A percentile compares a stretch with the other conserved stretches of the same genome.
These are phyloP conservation scores for Morella rubra DNA, from an alignment of 306 rosid genomes.

Conservation along the genomic window DNA sequence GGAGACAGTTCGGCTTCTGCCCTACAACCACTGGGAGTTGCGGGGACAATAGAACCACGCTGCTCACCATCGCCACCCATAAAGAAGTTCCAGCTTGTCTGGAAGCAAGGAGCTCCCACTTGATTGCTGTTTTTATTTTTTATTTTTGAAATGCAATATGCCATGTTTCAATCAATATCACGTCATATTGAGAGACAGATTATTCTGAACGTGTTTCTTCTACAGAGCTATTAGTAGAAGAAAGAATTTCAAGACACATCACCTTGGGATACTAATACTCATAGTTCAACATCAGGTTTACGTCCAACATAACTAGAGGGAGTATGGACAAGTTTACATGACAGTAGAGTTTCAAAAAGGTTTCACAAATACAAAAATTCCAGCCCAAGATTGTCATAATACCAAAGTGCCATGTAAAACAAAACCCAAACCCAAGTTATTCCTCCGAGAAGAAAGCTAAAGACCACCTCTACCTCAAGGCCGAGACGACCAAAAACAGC, in stretches of 20 bases:
- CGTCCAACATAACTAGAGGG: not conserved
- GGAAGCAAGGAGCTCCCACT: no score
- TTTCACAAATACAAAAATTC: not conserved
- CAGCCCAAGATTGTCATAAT: not conserved
- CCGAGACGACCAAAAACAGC: slow-evolving; percentile 19
- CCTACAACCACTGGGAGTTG: no score
- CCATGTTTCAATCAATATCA: no score
- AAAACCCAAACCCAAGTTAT: slow-evolving; percentile 10
- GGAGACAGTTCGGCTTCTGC: no score
- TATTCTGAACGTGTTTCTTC: no score
- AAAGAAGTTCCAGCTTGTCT: no score
- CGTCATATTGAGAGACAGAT: no score
- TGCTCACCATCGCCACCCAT: no score
- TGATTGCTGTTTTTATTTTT: no score
- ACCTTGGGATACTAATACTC: not conserved
- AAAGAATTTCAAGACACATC: not conserved
- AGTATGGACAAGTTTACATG: slow-evolving; percentile 8
- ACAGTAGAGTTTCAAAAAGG: not conserved
- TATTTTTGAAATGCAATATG: no score
- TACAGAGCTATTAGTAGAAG: not conserved
- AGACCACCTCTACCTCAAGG: slow-evolving; percentile 17
- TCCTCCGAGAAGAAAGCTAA: slow-evolving; percentile 17
- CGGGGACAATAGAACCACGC: no score
- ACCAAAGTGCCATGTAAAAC: slow-evolving; percentile 7
- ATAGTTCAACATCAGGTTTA: not conserved